These are phyloP conservation scores for Bassia scoparia DNA, from an alignment of 148 eudicot species.

Conservation along the genomic window DNA sequence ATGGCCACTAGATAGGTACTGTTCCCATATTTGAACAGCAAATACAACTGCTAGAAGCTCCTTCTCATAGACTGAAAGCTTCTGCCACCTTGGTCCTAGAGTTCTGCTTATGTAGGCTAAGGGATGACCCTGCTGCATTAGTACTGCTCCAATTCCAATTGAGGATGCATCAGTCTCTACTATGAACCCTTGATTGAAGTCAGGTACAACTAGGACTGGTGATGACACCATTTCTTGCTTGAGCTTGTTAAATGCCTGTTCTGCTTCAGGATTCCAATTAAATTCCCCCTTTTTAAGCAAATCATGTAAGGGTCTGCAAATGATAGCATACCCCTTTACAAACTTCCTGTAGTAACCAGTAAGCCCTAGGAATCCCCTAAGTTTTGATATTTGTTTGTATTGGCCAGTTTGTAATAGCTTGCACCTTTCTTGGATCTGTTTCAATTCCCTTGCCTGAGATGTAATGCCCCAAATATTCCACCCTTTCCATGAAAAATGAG, in stretches of 20 bases:
- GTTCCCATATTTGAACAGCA: conserved; percentile 2
- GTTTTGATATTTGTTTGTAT: neutral
- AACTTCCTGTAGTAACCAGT: conserved; percentile 3
- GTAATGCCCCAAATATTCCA: neutral
- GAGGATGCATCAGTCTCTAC: neutral
- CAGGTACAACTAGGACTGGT: neutral
- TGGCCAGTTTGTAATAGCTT: neutral
- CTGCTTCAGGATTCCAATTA: neutral
- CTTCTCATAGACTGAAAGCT: neutral
- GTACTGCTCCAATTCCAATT: neutral
- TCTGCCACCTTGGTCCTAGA: neutral
- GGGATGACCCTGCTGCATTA: conserved; percentile 3
- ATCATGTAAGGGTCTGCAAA: neutral
- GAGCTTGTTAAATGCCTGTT: neutral
- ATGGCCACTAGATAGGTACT: neutral
- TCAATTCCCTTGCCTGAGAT: neutral
- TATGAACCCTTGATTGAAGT: neutral
- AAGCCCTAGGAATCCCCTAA: conserved; percentile 1
- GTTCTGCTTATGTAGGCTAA: conserved; percentile 6
- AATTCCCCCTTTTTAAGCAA: neutral
- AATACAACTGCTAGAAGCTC: neutral
- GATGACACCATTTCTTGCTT: neutral
- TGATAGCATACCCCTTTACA: neutral
- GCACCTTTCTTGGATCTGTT: neutral
- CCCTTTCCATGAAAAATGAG: neutral